phyloP scores from a whole-genome alignment of 495 filamentous ascomycete genomes.

The Podospora comata region DNA sequence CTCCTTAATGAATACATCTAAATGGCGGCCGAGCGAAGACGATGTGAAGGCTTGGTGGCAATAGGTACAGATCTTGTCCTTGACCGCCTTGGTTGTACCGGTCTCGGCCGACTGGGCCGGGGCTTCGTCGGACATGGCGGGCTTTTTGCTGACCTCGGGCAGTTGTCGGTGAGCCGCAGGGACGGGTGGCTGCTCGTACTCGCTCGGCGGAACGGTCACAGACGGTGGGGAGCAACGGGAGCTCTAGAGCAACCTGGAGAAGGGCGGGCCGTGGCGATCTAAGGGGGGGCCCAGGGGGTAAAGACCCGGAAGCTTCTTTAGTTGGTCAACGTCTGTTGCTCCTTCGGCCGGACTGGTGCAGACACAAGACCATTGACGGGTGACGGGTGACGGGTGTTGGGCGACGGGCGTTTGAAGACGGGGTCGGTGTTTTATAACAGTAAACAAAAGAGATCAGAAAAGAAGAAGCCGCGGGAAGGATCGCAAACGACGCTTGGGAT shows the following conservation, averaged over 20 bases:
- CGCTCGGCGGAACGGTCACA: conserved; percentile 5
- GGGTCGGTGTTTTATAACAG: not conserved
- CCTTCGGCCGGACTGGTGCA: not conserved
- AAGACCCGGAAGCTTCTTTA: not conserved
- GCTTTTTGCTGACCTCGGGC: not conserved
- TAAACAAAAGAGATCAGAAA: not conserved
- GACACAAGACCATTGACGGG: not conserved
- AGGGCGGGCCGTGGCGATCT: not conserved
- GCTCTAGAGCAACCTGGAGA: not conserved
- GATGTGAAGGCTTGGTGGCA: conserved; percentile 85
- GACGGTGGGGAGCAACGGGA: conserved; percentile 1
- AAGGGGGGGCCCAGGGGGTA: not conserved
- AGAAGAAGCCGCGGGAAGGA: not conserved
- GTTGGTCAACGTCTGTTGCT: not conserved
- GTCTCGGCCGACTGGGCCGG: conserved; percentile 26
- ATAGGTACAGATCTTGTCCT: conserved; percentile 82
- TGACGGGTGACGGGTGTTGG: too few relatives aligned
- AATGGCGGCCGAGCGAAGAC: conserved; percentile 86
- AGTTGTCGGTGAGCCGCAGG: not conserved
- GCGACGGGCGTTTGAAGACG: conserved; percentile 9
- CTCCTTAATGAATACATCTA: conserved; percentile 84
- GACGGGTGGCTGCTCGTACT: not conserved
- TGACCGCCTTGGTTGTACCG: conserved; percentile 45
- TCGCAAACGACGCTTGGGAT: not conserved
- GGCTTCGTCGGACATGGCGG: not conserved